Evolutionary conservation across 2,329 filamentous ascomycete genomes (phyloP).

Genomic region (Aspergillus sp.): DNA sequence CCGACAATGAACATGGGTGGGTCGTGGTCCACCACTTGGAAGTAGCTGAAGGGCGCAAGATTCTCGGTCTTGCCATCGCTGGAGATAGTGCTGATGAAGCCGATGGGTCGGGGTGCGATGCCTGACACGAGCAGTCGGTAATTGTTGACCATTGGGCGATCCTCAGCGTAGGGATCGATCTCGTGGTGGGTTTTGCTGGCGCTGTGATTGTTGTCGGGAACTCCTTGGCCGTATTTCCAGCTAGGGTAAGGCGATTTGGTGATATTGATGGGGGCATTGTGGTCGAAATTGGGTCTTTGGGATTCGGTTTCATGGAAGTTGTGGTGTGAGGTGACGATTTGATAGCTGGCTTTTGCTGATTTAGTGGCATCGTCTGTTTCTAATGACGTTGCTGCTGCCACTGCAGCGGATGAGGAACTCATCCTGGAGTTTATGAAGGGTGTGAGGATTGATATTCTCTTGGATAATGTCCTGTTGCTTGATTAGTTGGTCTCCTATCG

Average conservation of each 20-base stretch:
- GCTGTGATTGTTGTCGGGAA: slow-evolving; percentile 17
- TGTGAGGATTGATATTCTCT: neutral
- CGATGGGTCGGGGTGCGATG: slow-evolving; percentile 77
- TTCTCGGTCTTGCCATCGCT: slow-evolving; percentile 65
- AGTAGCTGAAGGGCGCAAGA: slow-evolving; percentile 82
- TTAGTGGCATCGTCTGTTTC: too few species aligned
- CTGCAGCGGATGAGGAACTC: neutral
- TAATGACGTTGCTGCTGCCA: neutral
- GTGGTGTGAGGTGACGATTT: slow-evolving; percentile 21
- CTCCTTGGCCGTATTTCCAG: slow-evolving; percentile 30
- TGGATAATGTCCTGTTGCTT: neutral
- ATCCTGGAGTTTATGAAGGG: neutral
- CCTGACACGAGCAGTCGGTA: slow-evolving; percentile 86
- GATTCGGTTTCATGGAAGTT: slow-evolving; percentile 36
- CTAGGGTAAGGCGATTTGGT: slow-evolving; percentile 40
- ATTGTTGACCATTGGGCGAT: slow-evolving; percentile 68
- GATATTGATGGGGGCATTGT: slow-evolving; percentile 26
- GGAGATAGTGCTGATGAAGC: slow-evolving; percentile 58
- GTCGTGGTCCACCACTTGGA: slow-evolving; percentile 77
- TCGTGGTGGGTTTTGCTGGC: slow-evolving; percentile 47
- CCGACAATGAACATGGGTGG: slow-evolving; percentile 77
- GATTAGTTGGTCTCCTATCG: neutral
- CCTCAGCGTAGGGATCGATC: slow-evolving; percentile 75
- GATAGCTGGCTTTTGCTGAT: slow-evolving; percentile 15
- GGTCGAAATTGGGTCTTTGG: slow-evolving; percentile 37